A percentile compares a stretch with the other conserved stretches of the same genome.
Conservation (phyloP, 225 moss, liverwort and hornwort genomes). For the Sphagnum contortum region DNA sequence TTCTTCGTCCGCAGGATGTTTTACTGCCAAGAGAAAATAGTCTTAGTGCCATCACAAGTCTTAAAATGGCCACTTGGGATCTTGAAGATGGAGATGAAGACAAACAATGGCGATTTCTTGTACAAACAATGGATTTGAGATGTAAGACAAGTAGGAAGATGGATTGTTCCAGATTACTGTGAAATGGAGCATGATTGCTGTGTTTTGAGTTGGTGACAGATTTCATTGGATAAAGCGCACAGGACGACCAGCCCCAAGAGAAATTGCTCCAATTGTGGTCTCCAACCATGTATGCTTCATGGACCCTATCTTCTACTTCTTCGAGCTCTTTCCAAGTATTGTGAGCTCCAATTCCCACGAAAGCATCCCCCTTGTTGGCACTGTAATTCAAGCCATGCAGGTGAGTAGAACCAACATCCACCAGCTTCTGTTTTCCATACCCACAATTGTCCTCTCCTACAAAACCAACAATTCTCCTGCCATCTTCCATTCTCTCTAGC, state of each 20-base stretch:
- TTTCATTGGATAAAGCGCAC: conserved; percentile 84
- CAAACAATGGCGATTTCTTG: not conserved
- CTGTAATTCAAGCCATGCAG: conserved; percentile 78
- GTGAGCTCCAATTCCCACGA: conserved; percentile 90
- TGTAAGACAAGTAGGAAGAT: too few species aligned
- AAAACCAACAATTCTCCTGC: too few species aligned
- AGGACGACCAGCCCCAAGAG: conserved; percentile 62
- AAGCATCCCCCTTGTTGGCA: conserved; percentile 57
- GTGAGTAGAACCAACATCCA: conserved; percentile 14
- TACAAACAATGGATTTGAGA: not conserved
- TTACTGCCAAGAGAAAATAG: too few species aligned
- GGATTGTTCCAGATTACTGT: too few species aligned
- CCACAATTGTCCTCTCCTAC: too few species aligned
- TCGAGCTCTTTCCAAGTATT: conserved; percentile 72
- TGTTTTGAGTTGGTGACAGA: conserved; percentile 23
- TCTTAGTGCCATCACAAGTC: too few species aligned
- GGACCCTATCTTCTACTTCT: conserved; percentile 77
- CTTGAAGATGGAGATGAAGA: not conserved
- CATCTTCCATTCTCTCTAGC: too few species aligned
- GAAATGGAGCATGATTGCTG: too few species aligned
- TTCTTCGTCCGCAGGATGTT: too few species aligned
- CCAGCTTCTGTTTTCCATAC: too few species aligned
- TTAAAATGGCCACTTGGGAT: not conserved
- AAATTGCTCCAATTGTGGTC: conserved; percentile 84
- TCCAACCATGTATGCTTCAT: conserved; percentile 83